phyloP scores from a whole-genome alignment of 371 early-diverging fungal species.

The Sporodiniella umbellata region DNA sequence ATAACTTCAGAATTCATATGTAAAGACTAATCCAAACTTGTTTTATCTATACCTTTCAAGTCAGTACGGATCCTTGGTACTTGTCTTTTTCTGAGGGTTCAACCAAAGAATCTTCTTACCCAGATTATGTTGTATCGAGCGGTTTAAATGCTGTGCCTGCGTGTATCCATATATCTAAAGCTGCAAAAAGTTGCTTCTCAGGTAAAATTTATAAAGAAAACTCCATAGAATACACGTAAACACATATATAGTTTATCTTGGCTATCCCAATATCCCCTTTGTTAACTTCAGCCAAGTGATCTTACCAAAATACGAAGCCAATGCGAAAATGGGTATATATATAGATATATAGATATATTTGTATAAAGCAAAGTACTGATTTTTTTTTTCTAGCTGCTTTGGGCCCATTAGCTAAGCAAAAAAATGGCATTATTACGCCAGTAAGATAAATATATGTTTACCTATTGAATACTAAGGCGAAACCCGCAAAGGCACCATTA shows the following conservation, averaged over 20 bases:
- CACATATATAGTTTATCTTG: slow-evolving; percentile 31
- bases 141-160: slow-evolving; percentile 36
- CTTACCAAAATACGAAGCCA: slow-evolving; percentile 42
- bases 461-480: not conserved
- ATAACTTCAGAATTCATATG: not conserved
- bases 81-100: slow-evolving; percentile 11
- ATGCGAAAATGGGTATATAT: slow-evolving; percentile 35
- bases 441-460: slow-evolving; percentile 9
- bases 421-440: slow-evolving; percentile 34
- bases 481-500: slow-evolving; percentile 18
- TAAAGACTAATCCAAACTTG: too few relatives aligned
- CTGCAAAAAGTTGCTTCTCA: slow-evolving; percentile 17
- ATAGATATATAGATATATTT: not conserved
- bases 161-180: slow-evolving; percentile 20
- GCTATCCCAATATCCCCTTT: slow-evolving; percentile 43
- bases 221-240: not conserved
- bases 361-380: not conserved
- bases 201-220: slow-evolving; percentile 15
- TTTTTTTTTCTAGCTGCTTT: slow-evolving; percentile 24
- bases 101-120: slow-evolving; percentile 3
- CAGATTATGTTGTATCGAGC: slow-evolving; percentile 36
- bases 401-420: slow-evolving; percentile 43
- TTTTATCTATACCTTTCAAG: not conserved
- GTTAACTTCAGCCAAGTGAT: slow-evolving; percentile 44
- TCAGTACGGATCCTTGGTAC: slow-evolving; percentile 31